These are phyloP conservation scores for Odontarrhena argentea DNA, from an alignment of 345 rosid genomes.

Conservation along the genomic window DNA sequence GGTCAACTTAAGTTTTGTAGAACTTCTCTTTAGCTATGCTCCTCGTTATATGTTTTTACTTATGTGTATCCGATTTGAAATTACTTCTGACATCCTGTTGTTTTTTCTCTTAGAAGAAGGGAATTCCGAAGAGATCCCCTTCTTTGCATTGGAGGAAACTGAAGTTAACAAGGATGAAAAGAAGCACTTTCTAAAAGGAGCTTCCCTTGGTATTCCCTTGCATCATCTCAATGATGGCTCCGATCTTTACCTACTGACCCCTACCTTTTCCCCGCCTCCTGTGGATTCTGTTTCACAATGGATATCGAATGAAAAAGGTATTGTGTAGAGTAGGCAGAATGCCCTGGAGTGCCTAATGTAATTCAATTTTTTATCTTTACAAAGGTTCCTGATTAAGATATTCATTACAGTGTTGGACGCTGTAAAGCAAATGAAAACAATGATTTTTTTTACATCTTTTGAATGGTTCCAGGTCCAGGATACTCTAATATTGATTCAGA, in stretches of 20 bases:
- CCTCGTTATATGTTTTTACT: not conserved
- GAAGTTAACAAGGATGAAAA: conserved; percentile 39
- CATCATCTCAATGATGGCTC: conserved; percentile 82
- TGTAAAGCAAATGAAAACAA: conserved; percentile 20
- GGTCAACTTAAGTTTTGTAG: conserved; percentile 17
- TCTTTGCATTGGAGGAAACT: conserved; percentile 43
- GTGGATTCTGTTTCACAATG: conserved; percentile 59
- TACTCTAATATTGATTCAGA: conserved; percentile 40
- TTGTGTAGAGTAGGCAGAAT: conserved; percentile 16
- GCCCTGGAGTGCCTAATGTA: conserved; percentile 23
- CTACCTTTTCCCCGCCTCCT: conserved; percentile 72
- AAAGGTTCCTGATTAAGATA: conserved; percentile 36
- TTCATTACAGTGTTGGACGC: conserved; percentile 15
- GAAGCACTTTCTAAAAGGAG: conserved; percentile 42
- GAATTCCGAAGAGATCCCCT: conserved; percentile 48
- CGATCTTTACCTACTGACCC: conserved; percentile 63
- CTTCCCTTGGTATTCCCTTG: conserved; percentile 58
- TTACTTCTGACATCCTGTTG: conserved; percentile 43
- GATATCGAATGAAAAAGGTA: conserved; percentile 62
- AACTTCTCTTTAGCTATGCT: conserved; percentile 16
- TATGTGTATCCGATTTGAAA: conserved; percentile 22
- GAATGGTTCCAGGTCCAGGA: conserved; percentile 45
- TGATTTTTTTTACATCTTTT: conserved; percentile 13
- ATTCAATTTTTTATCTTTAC: conserved; percentile 43
- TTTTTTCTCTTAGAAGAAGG: conserved; percentile 42